Conservation (phyloP, 345 rosid genomes). For the Eucalyptus curtisii region DNA sequence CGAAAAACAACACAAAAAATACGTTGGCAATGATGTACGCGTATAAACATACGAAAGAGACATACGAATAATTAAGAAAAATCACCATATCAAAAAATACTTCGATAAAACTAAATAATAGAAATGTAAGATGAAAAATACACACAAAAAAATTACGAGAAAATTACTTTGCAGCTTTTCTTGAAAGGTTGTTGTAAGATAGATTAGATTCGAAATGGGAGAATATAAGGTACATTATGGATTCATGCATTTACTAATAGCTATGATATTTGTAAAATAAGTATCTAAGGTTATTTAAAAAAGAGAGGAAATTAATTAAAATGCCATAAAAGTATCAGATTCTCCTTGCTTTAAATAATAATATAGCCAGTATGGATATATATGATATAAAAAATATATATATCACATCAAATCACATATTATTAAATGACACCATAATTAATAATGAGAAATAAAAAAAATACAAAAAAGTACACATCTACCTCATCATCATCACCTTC, state of each 20-base stretch:
- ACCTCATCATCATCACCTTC: background rate
- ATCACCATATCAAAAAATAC: background rate
- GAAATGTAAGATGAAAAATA: background rate
- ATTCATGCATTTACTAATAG: background rate
- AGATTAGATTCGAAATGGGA: background rate
- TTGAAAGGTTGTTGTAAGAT: background rate
- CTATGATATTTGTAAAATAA: background rate
- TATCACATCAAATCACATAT: background rate
- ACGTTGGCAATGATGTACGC: fast-evolving
- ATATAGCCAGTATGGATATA: background rate
- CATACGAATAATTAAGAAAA: background rate
- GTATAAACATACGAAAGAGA: background rate
- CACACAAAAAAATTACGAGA: background rate
- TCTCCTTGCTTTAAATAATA: background rate
- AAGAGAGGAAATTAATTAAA: background rate
- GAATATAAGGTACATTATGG: background rate
- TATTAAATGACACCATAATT: background rate
- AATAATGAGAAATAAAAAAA: background rate
- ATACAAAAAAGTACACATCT: background rate
- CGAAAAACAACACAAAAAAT: background rate
- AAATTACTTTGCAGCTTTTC: background rate
- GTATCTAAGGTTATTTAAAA: background rate
- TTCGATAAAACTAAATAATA: background rate
- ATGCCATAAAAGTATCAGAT: background rate
- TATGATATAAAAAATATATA: background rate